These are phyloP conservation scores for Saccharata proteae DNA, from an alignment of 2,329 filamentous ascomycete species.

Conservation along the genomic window DNA sequence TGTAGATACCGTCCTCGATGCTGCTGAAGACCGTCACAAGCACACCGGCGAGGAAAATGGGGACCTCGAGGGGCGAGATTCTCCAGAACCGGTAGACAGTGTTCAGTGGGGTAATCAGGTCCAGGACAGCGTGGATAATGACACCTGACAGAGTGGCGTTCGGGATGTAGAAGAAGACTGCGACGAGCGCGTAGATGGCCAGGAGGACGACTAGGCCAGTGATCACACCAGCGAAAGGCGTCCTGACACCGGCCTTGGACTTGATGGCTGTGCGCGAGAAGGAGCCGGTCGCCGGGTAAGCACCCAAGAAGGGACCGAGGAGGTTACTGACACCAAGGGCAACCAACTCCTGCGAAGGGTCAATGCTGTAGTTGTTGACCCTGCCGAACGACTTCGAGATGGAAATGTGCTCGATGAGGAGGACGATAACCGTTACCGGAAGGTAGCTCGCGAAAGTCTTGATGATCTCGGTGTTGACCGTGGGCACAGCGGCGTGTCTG, in stretches of 20 bases:
- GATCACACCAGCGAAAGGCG: slow-evolving; percentile 79
- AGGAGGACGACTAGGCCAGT: slow-evolving; percentile 77
- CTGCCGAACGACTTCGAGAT: slow-evolving; percentile 95
- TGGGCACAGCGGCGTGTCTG: slow-evolving; percentile 62
- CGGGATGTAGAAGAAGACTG: slow-evolving; percentile 90
- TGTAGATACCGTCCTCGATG: slow-evolving; percentile 90
- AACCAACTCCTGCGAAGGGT: slow-evolving; percentile 91
- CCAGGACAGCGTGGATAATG: slow-evolving; percentile 91
- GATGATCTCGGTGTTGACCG: slow-evolving; percentile 54
- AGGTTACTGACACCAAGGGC: slow-evolving; percentile 87
- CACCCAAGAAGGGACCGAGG: slow-evolving; percentile 80
- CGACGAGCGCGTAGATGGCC: slow-evolving; percentile 77
- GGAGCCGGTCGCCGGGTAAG: slow-evolving; percentile 84
- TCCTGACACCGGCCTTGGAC: slow-evolving; percentile 89
- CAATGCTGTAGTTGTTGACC: slow-evolving; percentile 91
- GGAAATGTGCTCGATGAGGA: slow-evolving; percentile 92
- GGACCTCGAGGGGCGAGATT: slow-evolving; percentile 76
- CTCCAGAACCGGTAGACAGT: slow-evolving; percentile 93
- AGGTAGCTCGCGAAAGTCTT: slow-evolving; percentile 57
- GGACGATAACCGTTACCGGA: slow-evolving; percentile 80
- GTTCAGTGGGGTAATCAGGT: slow-evolving; percentile 82
- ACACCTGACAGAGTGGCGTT: slow-evolving; percentile 69
- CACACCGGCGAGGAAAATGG: slow-evolving; percentile 90
- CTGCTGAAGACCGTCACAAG: slow-evolving; percentile 75
- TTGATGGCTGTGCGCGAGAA: slow-evolving; percentile 96